Conservation (phyloP, 345 rosid species). For the Hypericum perforatum region DNA sequence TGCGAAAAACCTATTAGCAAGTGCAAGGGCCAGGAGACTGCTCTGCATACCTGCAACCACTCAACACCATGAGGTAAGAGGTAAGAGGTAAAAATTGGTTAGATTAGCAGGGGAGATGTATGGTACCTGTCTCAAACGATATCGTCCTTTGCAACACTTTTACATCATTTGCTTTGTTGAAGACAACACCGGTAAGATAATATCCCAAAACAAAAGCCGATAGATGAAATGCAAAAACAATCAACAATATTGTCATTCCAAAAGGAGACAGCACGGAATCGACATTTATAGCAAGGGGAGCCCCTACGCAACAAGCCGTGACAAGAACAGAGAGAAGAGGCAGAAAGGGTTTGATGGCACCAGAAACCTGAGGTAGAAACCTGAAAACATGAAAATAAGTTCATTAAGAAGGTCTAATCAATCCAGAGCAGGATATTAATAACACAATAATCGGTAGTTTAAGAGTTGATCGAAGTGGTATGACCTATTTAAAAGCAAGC, state of each 20-base stretch:
- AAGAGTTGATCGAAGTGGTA: not conserved
- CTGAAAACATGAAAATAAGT: constrained; percentile 28
- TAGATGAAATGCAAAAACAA: constrained; percentile 57
- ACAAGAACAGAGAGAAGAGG: constrained; percentile 74
- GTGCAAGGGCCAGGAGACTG: constrained; percentile 86
- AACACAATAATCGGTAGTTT: not conserved
- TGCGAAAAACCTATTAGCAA: constrained; percentile 80
- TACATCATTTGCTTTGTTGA: constrained; percentile 40
- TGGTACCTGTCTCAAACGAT: constrained; percentile 76
- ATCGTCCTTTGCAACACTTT: constrained; percentile 77
- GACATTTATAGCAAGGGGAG: constrained; percentile 81
- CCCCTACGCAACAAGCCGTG: constrained; percentile 83
- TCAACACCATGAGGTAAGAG: not conserved
- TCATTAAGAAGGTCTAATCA: not conserved
- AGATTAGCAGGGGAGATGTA: not conserved
- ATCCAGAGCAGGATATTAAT: constrained; percentile 4
- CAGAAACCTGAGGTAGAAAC: constrained; percentile 57
- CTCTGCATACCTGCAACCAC: constrained; percentile 83
- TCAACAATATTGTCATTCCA: constrained; percentile 41
- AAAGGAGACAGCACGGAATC: constrained; percentile 63
- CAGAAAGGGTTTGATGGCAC: constrained; percentile 54
- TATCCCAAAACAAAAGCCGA: constrained; percentile 71
- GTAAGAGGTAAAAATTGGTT: not conserved
- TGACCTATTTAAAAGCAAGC: constrained; percentile 79
- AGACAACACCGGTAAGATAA: constrained; percentile 44